Evolutionary conservation across 2,329 filamentous ascomycete species (phyloP), one percentile per base, ranked within the genome.

Genomic region (Botrytis pseudocinerea): DNA sequence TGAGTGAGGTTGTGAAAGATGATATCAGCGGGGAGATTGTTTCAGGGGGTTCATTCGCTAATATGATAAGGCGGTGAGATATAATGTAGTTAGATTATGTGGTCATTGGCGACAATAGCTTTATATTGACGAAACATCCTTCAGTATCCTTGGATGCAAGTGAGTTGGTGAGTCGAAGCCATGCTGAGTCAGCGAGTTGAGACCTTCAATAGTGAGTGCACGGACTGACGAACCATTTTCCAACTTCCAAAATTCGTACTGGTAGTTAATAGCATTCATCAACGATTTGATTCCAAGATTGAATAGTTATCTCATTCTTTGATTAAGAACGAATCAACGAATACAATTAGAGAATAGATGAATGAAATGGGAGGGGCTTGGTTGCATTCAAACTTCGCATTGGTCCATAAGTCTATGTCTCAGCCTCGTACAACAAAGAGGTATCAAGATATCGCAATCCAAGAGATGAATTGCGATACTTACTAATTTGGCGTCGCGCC

Each of bases 401-500:
- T 54, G 25, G 0, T n/a, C 25, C 12, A 54, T 7, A 2, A 54
- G 48, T 6, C 12, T 25, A 51, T n/a, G 2, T 2, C 46, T 57
- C 51, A 57, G 51, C 51, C 51, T 54, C 18, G 51, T 57, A 57
- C n/a, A 18, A 57, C 14, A 12, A 3, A 18, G 8, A 28, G n/a
- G 51, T 16, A 57, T 54, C 51, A 57, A 57, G n/a, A 57, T 57
- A 28, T 57, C 51, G 51, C 51, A 57, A 57, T 57, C n/a, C n/a
- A n/a, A n/a, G n/a, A n/a, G n/a, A n/a, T 57, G 14, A 2, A 57
- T 57, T 57, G n/a, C 51, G 51, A 57, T 28, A 57, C n/a, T 14
- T 57, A 28, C 51, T 32, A 57, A 57, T 57, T 18, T 57, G 14
- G n/a, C n/a, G 8, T 32, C 51, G 16, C 51, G 51, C 7, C 28